Base-by-base conservation (phyloP, 2,329 filamentous ascomycete species). In the Whalleya microplaca region DNA sequence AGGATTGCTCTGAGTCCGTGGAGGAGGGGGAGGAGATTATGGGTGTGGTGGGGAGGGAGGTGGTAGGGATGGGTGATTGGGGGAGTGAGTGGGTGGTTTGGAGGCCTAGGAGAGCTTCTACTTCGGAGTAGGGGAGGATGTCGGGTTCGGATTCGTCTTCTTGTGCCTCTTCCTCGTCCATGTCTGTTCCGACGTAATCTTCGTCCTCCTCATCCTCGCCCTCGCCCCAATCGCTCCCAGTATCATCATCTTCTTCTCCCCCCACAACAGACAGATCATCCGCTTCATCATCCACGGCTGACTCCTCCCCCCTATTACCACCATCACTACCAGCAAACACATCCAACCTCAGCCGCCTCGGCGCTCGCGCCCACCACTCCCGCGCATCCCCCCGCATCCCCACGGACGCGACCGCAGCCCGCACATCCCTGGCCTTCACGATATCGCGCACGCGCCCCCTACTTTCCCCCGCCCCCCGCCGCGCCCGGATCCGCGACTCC, bases 401-500 rank as follows among this genome's bases (percentile, higher is more conserved):
- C 2, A 85, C 62, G 2, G 81, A 81, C 1, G 75, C 71, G 1
- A 77, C 69, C 0, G 83, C 83, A 0, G 81, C 80, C 23, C 73
- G 67, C 2, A 82, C 81, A 56, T 86, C 83, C 27, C 75, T 73
- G 3, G 56, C 61, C 42, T 71, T 72, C 2, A 84, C 75, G 4
- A 74, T 59, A 3, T 64, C 58, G 2, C 65, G 65, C 1, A 9
- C 65, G 1, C 62, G 55, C 2, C 32, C 51, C 9, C 45, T 53
- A 16, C 48, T 43, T 41, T 63, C 56, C 8, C 55, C 53, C 2
- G 58, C 23, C 23, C 23, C 55, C 8, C 62, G 72, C 62, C 77
- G 79, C 3, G 85, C 78, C 50, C 86, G 81, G 21, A 92, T 74
- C 42, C 91, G 81, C 2, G 89, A 88, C 69, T 84, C 82, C n/a